Conservation (phyloP, 2,329 filamentous ascomycete species). For the Stenocarpella maydis region DNA sequence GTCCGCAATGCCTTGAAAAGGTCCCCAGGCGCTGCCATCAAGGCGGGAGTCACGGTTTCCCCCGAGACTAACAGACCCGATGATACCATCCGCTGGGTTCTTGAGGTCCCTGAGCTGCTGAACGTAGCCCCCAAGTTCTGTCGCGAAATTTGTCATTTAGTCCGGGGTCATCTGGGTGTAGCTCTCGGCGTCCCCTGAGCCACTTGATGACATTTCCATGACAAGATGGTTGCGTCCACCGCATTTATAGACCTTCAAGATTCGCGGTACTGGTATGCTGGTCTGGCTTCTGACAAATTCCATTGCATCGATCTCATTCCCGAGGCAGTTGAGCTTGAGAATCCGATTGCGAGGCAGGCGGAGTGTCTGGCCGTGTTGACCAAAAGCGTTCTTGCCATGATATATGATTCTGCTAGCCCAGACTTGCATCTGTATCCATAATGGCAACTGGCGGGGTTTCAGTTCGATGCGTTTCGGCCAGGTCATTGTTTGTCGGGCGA, state of each 20-base stretch:
- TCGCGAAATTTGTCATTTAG: neutral
- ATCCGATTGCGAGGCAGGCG: constrained; percentile 10
- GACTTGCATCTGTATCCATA: neutral
- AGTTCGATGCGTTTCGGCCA: neutral
- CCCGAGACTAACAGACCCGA: neutral
- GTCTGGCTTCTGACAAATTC: neutral
- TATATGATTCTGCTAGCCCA: neutral
- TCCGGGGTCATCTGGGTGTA: neutral
- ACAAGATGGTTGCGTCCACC: neutral
- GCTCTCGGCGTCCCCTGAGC: neutral
- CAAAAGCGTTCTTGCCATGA: neutral
- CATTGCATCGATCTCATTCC: neutral
- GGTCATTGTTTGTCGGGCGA: neutral
- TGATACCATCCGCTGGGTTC: neutral
- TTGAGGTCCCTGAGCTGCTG: neutral
- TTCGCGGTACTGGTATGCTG: neutral
- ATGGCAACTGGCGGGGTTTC: neutral
- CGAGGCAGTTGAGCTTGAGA: neutral
- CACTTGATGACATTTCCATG: neutral
- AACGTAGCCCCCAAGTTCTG: constrained; percentile 3
- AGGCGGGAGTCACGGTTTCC: neutral
- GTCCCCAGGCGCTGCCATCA: neutral
- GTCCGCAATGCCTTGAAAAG: neutral
- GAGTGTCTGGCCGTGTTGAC: neutral
- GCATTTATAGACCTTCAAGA: neutral